Percentiles rank a stretch among this genome's conserved stretches.
These are phyloP conservation scores for Trametes elegans DNA, from an alignment of 768 basidiomycete genomes.

Conservation along the genomic window DNA sequence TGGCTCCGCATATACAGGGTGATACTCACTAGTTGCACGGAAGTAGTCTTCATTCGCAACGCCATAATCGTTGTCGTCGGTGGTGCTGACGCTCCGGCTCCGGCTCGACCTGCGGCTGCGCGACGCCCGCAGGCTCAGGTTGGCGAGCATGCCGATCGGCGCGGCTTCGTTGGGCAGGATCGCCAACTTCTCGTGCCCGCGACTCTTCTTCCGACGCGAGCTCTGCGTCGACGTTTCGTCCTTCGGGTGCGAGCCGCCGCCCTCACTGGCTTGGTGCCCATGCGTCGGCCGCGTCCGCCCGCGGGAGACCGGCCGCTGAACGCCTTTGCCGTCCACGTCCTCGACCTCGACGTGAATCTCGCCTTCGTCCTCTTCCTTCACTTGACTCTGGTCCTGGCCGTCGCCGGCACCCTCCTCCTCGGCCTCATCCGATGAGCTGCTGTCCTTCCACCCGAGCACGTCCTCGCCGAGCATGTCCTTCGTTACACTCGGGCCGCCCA, in stretches of 20 bases:
- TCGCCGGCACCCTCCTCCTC: slow-evolving; percentile 17
- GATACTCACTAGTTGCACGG: slow-evolving; percentile 47
- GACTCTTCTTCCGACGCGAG: slow-evolving; percentile 14
- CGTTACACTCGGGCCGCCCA: slow-evolving; percentile 55
- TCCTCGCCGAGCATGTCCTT: slow-evolving; percentile 49
- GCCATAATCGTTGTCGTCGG: slow-evolving; percentile 50
- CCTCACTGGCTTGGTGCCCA: not conserved
- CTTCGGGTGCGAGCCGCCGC: not conserved
- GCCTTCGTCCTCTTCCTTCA: slow-evolving; percentile 20
- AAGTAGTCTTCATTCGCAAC: slow-evolving; percentile 72
- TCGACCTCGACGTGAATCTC: slow-evolving; percentile 19
- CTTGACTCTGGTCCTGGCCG: slow-evolving; percentile 29
- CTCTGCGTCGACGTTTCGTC: slow-evolving; percentile 15
- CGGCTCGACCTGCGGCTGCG: slow-evolving; percentile 24
- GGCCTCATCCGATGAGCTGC: slow-evolving; percentile 31
- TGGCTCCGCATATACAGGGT: not conserved
- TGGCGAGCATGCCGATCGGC: slow-evolving; percentile 78
- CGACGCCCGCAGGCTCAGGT: slow-evolving; percentile 48
- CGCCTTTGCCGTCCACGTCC: slow-evolving; percentile 36
- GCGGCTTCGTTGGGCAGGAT: slow-evolving; percentile 59
- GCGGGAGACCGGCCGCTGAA: slow-evolving; percentile 16
- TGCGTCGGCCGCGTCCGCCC: slow-evolving; percentile 9
- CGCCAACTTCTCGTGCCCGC: slow-evolving; percentile 42
- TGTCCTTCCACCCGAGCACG: slow-evolving; percentile 36
- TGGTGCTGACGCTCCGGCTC: slow-evolving; percentile 32